Conservation (phyloP, 2,329 filamentous ascomycete genomes). For the Fusarium sp. region DNA sequence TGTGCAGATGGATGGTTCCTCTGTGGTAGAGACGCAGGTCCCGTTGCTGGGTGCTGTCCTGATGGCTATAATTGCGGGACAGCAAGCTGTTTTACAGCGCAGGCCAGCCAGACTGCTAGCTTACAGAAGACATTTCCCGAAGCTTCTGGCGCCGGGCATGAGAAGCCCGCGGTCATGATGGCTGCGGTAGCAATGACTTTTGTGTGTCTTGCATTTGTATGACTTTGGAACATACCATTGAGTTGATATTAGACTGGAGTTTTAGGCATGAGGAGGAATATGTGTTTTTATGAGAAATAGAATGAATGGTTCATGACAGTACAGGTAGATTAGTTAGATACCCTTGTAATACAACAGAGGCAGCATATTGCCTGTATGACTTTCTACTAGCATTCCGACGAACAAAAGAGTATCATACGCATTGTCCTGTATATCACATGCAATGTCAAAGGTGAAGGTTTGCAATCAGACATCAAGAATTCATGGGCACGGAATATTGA, state of each 20-base stretch:
- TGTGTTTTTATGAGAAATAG: constrained; percentile 17
- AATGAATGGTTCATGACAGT: constrained; percentile 13
- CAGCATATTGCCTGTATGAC: not conserved
- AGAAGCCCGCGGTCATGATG: constrained; percentile 25
- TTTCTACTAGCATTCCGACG: not conserved
- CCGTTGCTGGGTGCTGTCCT: constrained; percentile 86
- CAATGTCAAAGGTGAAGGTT: not conserved
- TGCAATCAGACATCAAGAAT: not conserved
- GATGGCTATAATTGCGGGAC: constrained; percentile 78
- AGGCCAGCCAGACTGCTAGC: constrained; percentile 65
- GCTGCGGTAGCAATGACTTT: constrained; percentile 3
- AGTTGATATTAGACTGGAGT: constrained; percentile 17
- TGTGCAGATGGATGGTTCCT: constrained; percentile 88
- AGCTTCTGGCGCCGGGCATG: constrained; percentile 8
- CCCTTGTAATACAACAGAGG: constrained; percentile 5
- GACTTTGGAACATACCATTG: constrained; percentile 1
- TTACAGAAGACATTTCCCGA: constrained; percentile 66
- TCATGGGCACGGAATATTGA: not conserved
- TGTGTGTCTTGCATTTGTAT: constrained; percentile 21
- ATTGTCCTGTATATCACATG: not conserved
- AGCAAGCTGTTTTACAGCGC: constrained; percentile 74
- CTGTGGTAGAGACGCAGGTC: constrained; percentile 66
- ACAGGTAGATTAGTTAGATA: constrained; percentile 24
- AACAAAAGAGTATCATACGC: not conserved
- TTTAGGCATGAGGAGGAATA: not conserved